phyloP scores from a whole-genome alignment of 495 filamentous ascomycete species.

The Aspergillus funiculosus region DNA sequence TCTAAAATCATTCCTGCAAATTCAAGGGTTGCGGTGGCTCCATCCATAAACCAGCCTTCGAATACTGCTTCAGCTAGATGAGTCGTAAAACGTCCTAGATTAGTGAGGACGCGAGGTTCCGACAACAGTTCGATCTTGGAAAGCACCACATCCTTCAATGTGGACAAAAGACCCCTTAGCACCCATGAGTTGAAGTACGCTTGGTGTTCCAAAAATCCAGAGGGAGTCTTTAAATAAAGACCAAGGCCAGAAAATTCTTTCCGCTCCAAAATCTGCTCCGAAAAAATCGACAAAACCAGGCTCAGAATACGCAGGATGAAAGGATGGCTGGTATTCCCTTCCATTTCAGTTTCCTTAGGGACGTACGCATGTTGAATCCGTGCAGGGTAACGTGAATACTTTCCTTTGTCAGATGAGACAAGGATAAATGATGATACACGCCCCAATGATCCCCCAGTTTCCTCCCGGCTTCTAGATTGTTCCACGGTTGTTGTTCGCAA shows the following conservation, averaged over 20 bases:
- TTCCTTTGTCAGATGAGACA: constrained; percentile 61
- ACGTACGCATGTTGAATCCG: constrained; percentile 56
- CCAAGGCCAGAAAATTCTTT: constrained; percentile 91
- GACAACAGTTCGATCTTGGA: constrained; percentile 65
- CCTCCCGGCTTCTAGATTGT: constrained; percentile 38
- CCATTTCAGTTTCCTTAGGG: constrained; percentile 26
- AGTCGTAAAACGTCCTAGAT: constrained; percentile 69
- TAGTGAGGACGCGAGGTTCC: constrained; percentile 79
- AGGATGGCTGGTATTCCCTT: constrained; percentile 53
- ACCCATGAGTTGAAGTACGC: constrained; percentile 92
- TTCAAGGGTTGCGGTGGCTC: constrained; percentile 68
- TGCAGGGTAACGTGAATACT: constrained; percentile 49
- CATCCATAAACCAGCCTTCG: constrained; percentile 92
- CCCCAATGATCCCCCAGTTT: constrained; percentile 53
- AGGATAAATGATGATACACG: constrained; percentile 87
- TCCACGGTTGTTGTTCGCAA: constrained; percentile 64
- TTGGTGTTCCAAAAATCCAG: constrained; percentile 88
- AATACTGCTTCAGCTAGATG: constrained; percentile 86
- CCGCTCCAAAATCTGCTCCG: constrained; percentile 71
- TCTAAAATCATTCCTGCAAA: constrained; percentile 81
- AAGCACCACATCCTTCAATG: constrained; percentile 62
- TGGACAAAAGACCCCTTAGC: constrained; percentile 64
- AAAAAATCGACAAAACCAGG: constrained; percentile 68
- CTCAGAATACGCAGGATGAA: constrained; percentile 71
- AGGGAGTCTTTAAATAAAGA: constrained; percentile 80